Conservation (phyloP, 225 moss, liverwort and hornwort genomes). For the Neckera pumila region DNA sequence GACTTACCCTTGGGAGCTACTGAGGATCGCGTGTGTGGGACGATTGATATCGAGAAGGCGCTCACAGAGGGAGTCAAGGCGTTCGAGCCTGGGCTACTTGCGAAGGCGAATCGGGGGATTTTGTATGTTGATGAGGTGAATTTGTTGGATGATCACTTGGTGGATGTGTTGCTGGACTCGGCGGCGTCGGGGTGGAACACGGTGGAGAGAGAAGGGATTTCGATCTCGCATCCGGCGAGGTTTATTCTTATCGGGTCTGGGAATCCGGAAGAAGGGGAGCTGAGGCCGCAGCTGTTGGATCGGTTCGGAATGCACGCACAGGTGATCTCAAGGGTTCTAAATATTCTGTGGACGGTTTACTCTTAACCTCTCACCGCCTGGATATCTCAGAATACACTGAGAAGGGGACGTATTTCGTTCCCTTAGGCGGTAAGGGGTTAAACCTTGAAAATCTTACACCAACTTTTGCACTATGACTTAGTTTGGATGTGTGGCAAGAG, state of each 20-base stretch:
- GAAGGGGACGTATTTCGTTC: too few relatives aligned
- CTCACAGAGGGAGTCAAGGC: constrained; percentile 93
- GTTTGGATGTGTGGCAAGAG: not conserved
- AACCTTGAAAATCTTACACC: not conserved
- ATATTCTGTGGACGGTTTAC: not conserved
- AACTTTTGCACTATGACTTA: not conserved
- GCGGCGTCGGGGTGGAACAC: constrained; percentile 91
- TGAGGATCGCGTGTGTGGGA: constrained; percentile 87
- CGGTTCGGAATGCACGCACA: constrained; percentile 91
- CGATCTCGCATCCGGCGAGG: constrained; percentile 70
- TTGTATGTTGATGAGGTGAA: constrained; percentile 90
- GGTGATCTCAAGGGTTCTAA: constrained; percentile 5
- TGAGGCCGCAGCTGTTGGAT: constrained; percentile 68
- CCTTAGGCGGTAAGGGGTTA: too few relatives aligned
- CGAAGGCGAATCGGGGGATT: constrained; percentile 80
- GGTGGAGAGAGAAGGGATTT: constrained; percentile 83
- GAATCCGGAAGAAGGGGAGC: constrained; percentile 85
- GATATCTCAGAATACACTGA: too few relatives aligned
- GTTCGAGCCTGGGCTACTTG: constrained; percentile 74
- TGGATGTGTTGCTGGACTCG: constrained; percentile 80
- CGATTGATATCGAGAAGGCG: constrained; percentile 91
- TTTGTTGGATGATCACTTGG: constrained; percentile 79
- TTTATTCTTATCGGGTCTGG: constrained; percentile 85
- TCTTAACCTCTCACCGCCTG: too few relatives aligned
- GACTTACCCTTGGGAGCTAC: constrained; percentile 77